These are phyloP conservation scores for Pyrenochaeta sp. DNA, from an alignment of 2,329 filamentous ascomycete species.

Conservation along the genomic window DNA sequence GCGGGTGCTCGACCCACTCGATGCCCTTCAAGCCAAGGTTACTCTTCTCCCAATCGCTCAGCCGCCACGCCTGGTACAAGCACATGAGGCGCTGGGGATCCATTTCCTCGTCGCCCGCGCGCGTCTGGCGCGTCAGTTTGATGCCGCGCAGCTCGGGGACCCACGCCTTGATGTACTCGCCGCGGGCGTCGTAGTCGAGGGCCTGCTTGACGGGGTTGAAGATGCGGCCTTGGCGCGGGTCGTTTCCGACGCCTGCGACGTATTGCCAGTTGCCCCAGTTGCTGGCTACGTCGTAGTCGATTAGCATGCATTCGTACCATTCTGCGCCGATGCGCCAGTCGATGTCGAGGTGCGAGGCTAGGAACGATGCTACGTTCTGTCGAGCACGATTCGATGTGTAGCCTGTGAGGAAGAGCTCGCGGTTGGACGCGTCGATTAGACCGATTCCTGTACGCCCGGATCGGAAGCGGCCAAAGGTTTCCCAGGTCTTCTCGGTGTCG, in stretches of 20 bases:
- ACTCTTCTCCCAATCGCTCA: constrained; percentile 65
- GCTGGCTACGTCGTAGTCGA: constrained; percentile 77
- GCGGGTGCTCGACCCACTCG: constrained; percentile 71
- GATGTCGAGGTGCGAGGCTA: constrained; percentile 74
- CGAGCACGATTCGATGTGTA: constrained; percentile 79
- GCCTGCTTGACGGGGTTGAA: constrained; percentile 86
- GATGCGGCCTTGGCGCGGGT: constrained; percentile 74
- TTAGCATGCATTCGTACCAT: constrained; percentile 78
- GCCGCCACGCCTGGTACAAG: constrained; percentile 75
- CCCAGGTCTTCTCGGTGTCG: constrained; percentile 51
- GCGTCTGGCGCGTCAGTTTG: constrained; percentile 33
- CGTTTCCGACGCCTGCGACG: constrained; percentile 79
- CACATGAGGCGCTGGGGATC: constrained; percentile 57
- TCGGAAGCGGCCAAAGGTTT: constrained; percentile 64
- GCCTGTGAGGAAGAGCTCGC: constrained; percentile 76
- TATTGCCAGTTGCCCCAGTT: constrained; percentile 91
- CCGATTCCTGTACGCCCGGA: constrained; percentile 76
- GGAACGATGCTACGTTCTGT: constrained; percentile 78
- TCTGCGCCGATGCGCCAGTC: constrained; percentile 84
- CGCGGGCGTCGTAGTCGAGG: constrained; percentile 76
- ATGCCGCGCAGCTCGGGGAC: constrained; percentile 70
- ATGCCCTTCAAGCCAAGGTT: constrained; percentile 64
- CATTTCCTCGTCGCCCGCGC: constrained; percentile 33
- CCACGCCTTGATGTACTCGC: constrained; percentile 76
- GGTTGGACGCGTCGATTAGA: constrained; percentile 78